Evolutionary conservation across 1,284 basidiomycete genomes (phyloP).

Genomic region (Waitea zeae): DNA sequence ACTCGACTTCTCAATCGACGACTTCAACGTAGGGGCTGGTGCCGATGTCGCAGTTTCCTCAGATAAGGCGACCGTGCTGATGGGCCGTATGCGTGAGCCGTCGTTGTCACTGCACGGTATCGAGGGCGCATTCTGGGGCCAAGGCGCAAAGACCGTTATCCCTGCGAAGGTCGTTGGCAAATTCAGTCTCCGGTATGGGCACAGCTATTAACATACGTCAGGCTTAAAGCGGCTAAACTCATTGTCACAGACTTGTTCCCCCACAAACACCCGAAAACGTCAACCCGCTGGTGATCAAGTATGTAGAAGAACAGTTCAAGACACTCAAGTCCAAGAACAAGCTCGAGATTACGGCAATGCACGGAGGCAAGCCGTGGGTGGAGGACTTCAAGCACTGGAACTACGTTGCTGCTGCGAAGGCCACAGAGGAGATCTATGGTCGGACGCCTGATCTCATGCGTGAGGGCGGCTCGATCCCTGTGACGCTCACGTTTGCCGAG

Average conservation of each 20-base stretch:
- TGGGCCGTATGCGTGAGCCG: conserved; percentile 83
- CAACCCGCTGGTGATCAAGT: conserved; percentile 53
- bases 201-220: not conserved
- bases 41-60: conserved; percentile 60
- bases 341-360: conserved; percentile 46
- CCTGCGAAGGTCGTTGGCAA: conserved; percentile 82
- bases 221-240: not conserved
- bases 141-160: conserved; percentile 91
- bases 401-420: conserved; percentile 80
- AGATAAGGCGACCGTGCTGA: conserved; percentile 75
- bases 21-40: conserved; percentile 74
- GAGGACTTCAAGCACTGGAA: conserved; percentile 83
- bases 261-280: conserved; percentile 73
- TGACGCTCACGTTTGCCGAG: conserved; percentile 92
- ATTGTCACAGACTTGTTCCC: conserved; percentile 66
- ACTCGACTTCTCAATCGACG: conserved; percentile 59
- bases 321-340: conserved; percentile 79
- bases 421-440: conserved; percentile 70
- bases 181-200: conserved; percentile 74
- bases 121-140: conserved; percentile 88
- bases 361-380: conserved; percentile 87
- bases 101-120: conserved; percentile 92
- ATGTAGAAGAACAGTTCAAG: conserved; percentile 65
- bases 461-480: conserved; percentile 94
- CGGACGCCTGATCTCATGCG: conserved; percentile 78